Evolutionary conservation across 768 basidiomycete genomes (phyloP).

Genomic region (Amanita rimosa): DNA sequence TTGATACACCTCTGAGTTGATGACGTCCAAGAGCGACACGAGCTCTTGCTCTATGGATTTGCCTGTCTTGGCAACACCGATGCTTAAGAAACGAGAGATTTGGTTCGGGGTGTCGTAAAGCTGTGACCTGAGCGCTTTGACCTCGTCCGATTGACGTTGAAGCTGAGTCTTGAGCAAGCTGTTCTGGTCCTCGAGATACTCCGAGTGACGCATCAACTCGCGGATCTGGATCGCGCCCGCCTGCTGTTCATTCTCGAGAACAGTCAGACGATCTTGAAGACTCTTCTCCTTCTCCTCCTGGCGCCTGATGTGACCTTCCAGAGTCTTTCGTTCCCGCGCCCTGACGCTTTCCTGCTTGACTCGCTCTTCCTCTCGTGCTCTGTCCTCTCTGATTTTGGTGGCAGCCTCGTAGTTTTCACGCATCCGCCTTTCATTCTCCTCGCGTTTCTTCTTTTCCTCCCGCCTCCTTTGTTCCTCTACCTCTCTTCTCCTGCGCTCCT

Average conservation of each 20-base stretch:
- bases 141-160: slow-evolving; percentile 20
- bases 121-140: slow-evolving; percentile 12
- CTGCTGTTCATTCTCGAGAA: slow-evolving; percentile 2
- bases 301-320: background rate
- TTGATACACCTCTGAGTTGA: slow-evolving; percentile 31
- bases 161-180: slow-evolving; percentile 23
- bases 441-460: background rate
- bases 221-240: background rate
- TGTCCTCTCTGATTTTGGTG: slow-evolving; percentile 1
- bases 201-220: background rate
- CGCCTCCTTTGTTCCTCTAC: background rate
- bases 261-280: background rate
- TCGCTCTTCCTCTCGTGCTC: slow-evolving; percentile 5
- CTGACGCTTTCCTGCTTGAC: background rate
- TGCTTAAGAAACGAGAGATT: slow-evolving; percentile 3
- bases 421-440: background rate
- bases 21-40: slow-evolving; percentile 13
- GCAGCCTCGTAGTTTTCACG: slow-evolving; percentile 4
- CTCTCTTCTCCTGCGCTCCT: background rate
- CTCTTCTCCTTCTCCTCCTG: background rate
- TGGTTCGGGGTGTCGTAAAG: slow-evolving; percentile 6
- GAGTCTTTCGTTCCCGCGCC: slow-evolving; percentile 1
- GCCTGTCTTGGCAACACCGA: slow-evolving; percentile 2
- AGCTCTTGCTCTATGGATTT: slow-evolving; percentile 1
- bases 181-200: slow-evolving; percentile 14